These are phyloP conservation scores for Tricholoma sp. DNA, from an alignment of 768 basidiomycete species.

Conservation along the genomic window DNA sequence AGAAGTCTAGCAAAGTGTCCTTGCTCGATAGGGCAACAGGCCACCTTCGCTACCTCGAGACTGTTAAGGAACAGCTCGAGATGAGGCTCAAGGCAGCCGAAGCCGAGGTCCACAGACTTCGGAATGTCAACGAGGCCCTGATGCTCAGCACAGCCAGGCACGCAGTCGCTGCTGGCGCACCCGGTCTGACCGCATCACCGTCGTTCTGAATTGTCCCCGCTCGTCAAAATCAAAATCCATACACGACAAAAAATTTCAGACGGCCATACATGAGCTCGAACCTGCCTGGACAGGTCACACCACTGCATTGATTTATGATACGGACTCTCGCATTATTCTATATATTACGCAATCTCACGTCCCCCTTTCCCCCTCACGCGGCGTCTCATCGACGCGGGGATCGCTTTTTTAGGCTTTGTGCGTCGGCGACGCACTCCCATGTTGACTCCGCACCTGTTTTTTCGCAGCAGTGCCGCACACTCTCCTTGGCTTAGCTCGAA, in stretches of 20 bases:
- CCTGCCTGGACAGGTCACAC: conserved; percentile 55
- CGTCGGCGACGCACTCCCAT: conserved; percentile 31
- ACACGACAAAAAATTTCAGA: conserved; percentile 21
- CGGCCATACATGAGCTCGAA: conserved; percentile 35
- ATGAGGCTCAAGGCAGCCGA: conserved; percentile 74
- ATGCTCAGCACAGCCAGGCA: conserved; percentile 84
- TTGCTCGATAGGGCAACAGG: conserved; percentile 84
- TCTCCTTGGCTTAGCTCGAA: conserved; percentile 21
- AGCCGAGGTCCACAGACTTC: conserved; percentile 74
- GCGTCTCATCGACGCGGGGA: conserved; percentile 18
- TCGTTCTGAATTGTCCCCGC: conserved; percentile 15
- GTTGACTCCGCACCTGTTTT: conserved; percentile 27
- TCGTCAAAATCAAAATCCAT: conserved; percentile 8
- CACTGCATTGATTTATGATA: conserved; percentile 50
- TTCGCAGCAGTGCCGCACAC: conserved; percentile 58
- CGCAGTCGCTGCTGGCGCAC: conserved; percentile 31
- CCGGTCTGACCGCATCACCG: conserved; percentile 5
- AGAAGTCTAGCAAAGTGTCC: conserved; percentile 91
- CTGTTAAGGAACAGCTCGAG: conserved; percentile 71
- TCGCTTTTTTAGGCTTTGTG: conserved; percentile 33
- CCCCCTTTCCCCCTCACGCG: conserved; percentile 24
- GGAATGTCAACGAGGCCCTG: conserved; percentile 83
- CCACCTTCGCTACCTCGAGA: conserved; percentile 85
- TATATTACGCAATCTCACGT: conserved; percentile 42
- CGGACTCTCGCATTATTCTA: conserved; percentile 39